A percentile compares a stretch with the other conserved stretches of the same genome.
Conservation (phyloP, 441 rosid species). For the Gossypium laxum region DNA sequence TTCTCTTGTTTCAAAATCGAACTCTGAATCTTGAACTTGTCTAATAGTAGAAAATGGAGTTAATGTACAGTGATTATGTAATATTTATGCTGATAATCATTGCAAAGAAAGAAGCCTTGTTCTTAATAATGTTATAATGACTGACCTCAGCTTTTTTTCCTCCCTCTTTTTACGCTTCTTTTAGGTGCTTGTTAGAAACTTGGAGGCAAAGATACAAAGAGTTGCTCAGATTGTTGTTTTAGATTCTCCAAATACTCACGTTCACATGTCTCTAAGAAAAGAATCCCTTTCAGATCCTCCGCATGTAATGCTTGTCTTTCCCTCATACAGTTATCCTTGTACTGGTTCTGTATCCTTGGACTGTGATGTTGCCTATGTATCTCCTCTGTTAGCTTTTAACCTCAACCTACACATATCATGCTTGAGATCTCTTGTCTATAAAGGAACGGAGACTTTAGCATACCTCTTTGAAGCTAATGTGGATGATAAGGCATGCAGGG, state of each 20-base stretch:
- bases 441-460: slow-evolving; percentile 47
- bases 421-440: slow-evolving; percentile 49
- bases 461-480: slow-evolving; percentile 43
- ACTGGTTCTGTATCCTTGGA: slow-evolving; percentile 22
- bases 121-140: not conserved
- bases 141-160: not conserved
- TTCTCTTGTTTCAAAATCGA: not conserved
- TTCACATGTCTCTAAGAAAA: slow-evolving; percentile 13
- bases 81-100: not conserved
- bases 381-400: slow-evolving; percentile 76
- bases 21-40: not conserved
- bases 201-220: slow-evolving; percentile 40
- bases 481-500: slow-evolving; percentile 25
- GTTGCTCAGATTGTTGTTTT: slow-evolving; percentile 61
- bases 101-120: not conserved
- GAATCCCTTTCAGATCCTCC: slow-evolving; percentile 20
- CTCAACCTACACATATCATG: slow-evolving; percentile 66
- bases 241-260: slow-evolving; percentile 49
- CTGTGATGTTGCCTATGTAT: slow-evolving; percentile 55
- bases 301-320: slow-evolving; percentile 50
- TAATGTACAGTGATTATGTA: not conserved
- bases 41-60: not conserved
- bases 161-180: not conserved
- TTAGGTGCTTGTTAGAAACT: slow-evolving; percentile 58
- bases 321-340: slow-evolving; percentile 33